Base-by-base conservation (phyloP, 2,329 filamentous ascomycete genomes). In the Neonectria magnoliae region DNA sequence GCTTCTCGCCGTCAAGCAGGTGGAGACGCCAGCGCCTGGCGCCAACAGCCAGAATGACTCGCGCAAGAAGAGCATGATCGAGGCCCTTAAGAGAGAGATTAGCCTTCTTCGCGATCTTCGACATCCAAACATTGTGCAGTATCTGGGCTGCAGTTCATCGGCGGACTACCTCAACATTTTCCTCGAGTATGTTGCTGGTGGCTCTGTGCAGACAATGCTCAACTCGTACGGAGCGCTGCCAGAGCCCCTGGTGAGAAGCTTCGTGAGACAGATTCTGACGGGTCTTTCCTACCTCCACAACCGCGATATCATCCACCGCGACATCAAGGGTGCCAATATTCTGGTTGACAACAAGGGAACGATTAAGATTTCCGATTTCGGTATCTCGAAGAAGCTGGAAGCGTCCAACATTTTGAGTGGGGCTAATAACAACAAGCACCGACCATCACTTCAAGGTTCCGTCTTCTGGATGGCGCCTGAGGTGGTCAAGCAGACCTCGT, bases 401-500 rank as follows among this genome's bases (percentile, higher is more conserved):
- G 94, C 94, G 14, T 91, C 93, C 62, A 96, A 94, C 65, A 88
- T 98, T 48, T 88, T 97, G 51, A 89, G 79, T 75, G 90, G 85
- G 72, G 90, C 84, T 75, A 87, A 85, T 75, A 90, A 89, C 79
- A 89, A 87, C 79, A 90, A 89, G 77, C 85, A 91, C 74, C 84
- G 89, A 5, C 89, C 90, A 3, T 98, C 95, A 1, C 87, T 99
- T 4, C 96, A 99, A 79, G 96, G 96, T 14, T 98, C 94, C 27
- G 96, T 99, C 57, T 99, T 98, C 82, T 99, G 96, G 96, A 99
- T 99, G 96, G 96, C 96, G 1, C 96, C 96, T 9, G 96, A 99
- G 82, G 96, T 99, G 20, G 96, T 99, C 67, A 96, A 96, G 75
- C 96, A 98, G 81, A 98, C 95, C 3, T 94, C 94, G 6, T 98